Percentiles rank a stretch among this genome's conserved stretches.
These are phyloP conservation scores for Globisporangium nodosum DNA, from an alignment of 352 stramenopile species.

Conservation along the genomic window DNA sequence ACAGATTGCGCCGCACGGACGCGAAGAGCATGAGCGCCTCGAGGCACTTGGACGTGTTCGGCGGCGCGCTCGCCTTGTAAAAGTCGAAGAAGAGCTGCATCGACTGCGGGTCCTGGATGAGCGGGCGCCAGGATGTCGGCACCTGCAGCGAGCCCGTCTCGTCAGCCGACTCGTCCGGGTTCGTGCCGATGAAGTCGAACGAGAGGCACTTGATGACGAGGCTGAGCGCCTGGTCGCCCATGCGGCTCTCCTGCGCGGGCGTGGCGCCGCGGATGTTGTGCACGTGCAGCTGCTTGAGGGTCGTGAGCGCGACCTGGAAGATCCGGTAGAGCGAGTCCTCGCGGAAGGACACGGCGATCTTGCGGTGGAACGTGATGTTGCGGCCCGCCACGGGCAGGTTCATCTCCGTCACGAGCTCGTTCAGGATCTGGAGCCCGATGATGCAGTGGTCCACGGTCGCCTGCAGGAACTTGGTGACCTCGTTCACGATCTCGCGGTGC, in stretches of 20 bases:
- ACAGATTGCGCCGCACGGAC: constrained; percentile 95
- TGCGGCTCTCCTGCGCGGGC: constrained; percentile 85
- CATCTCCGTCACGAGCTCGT: constrained; percentile 97
- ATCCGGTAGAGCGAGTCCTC: constrained; percentile 95
- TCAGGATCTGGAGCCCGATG: constrained; percentile 97
- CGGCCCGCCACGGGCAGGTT: constrained; percentile 92
- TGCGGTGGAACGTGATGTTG: constrained; percentile 97
- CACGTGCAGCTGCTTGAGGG: constrained; percentile 93
- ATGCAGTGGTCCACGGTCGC: constrained; percentile 97
- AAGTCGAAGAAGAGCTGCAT: constrained; percentile 96
- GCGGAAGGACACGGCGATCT: constrained; percentile 96
- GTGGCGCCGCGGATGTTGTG: constrained; percentile 80
- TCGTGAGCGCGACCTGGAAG: constrained; percentile 96
- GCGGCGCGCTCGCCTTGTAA: constrained; percentile 91
- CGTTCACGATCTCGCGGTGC: constrained; percentile 94
- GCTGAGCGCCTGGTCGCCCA: constrained; percentile 91
- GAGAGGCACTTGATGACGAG: constrained; percentile 94
- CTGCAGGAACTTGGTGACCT: constrained; percentile 97
- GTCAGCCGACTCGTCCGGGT: constrained; percentile 96
- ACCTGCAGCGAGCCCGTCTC: constrained; percentile 97
- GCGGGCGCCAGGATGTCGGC: constrained; percentile 91
- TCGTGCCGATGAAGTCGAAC: constrained; percentile 99
- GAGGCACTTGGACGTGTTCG: constrained; percentile 94
- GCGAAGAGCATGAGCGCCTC: constrained; percentile 95
- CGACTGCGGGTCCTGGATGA: constrained; percentile 93